Conservation (phyloP, 2,329 filamentous ascomycete genomes). For the Beauveria sp. region DNA sequence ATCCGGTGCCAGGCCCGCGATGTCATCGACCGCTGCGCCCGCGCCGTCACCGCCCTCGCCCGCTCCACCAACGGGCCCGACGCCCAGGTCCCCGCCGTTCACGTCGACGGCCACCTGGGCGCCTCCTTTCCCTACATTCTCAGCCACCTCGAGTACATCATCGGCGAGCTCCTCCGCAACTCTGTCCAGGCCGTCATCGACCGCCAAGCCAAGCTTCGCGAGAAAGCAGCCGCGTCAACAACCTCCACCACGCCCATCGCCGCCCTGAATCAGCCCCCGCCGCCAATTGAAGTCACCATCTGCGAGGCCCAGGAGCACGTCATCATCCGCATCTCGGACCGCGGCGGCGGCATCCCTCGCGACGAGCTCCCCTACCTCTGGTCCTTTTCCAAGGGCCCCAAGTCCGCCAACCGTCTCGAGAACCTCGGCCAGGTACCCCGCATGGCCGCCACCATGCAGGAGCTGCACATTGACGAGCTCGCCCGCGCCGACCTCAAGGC, state of each 20-base stretch:
- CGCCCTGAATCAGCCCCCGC: conserved; percentile 37
- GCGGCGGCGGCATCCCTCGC: conserved; percentile 82
- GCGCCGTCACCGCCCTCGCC: conserved; percentile 66
- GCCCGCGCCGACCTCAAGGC: conserved; percentile 33
- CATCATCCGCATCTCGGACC: conserved; percentile 92
- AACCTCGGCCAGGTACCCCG: conserved; percentile 83
- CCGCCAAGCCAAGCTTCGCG: conserved; percentile 43
- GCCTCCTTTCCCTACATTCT: conserved; percentile 96
- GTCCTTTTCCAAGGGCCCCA: conserved; percentile 93
- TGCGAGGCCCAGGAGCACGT: conserved; percentile 93
- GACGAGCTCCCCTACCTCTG: conserved; percentile 85
- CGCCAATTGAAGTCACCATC: conserved; percentile 87
- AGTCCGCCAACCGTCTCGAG: conserved; percentile 66
- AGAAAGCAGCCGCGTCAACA: conserved; percentile 32
- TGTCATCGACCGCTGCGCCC: conserved; percentile 76
- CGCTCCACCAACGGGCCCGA: conserved; percentile 66
- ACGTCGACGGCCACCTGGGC: conserved; percentile 74
- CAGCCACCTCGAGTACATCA: conserved; percentile 92
- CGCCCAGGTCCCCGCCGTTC: conserved; percentile 69
- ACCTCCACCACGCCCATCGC: conserved; percentile 44
- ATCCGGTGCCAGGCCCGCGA: conserved; percentile 86
- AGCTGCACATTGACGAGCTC: conserved; percentile 50
- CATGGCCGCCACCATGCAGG: conserved; percentile 89
- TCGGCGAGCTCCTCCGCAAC: conserved; percentile 90
- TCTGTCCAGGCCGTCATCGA: conserved; percentile 90